Conservation (phyloP, 1,139 yeast species). For the Pichia sp. region DNA sequence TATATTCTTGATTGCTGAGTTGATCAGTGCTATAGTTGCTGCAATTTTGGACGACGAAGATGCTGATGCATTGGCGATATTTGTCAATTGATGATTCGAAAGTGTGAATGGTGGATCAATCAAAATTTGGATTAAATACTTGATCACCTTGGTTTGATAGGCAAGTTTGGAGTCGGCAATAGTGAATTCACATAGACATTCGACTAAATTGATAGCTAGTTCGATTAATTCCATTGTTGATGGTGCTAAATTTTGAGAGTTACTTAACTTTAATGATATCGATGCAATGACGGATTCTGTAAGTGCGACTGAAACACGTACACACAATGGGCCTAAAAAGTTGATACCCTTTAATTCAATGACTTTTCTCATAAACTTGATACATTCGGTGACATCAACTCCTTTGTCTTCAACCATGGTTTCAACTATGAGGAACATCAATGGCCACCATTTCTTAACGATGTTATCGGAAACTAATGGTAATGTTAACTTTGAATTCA, state of each 20-base stretch:
- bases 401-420: constrained; percentile 31
- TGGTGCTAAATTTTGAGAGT: background rate
- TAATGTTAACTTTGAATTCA: background rate
- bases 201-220: constrained; percentile 4
- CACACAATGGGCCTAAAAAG: constrained; percentile 60
- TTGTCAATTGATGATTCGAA: background rate
- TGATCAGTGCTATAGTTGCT: background rate
- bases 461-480: background rate
- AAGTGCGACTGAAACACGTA: constrained; percentile 70
- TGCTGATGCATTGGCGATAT: constrained; percentile 1
- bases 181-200: constrained; percentile 12
- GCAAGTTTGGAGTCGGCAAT: constrained; percentile 11
- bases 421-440: constrained; percentile 3
- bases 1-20: constrained; percentile 6
- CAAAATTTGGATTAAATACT: constrained; percentile 10
- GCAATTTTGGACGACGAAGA: background rate
- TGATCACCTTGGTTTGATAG: constrained; percentile 11
- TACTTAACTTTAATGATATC: constrained; percentile 1
- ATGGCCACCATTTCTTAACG: constrained; percentile 10
- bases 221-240: background rate
- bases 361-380: constrained; percentile 66
- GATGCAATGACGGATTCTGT: constrained; percentile 42
- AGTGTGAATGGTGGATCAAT: constrained; percentile 16
- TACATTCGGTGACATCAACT: constrained; percentile 75
- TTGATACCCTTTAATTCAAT: constrained; percentile 58